These are phyloP conservation scores for Knufia fluminis DNA, from an alignment of 2,329 filamentous ascomycete genomes.

Conservation along the genomic window DNA sequence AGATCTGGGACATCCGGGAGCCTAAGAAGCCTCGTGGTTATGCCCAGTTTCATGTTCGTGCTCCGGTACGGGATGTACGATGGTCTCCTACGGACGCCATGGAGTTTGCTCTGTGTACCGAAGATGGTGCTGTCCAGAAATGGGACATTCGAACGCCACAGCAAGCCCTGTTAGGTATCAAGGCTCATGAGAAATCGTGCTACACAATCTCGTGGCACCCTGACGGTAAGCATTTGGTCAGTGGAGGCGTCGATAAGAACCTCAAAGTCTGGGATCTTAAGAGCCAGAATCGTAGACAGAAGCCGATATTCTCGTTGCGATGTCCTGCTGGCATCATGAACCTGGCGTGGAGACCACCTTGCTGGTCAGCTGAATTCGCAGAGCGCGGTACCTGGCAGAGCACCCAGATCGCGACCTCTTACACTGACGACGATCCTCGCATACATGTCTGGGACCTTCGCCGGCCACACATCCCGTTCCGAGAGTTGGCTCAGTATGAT, in stretches of 20 bases:
- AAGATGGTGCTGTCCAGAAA: conserved; percentile 53
- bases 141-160: conserved; percentile 54
- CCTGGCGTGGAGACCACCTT: conserved; percentile 54
- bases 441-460: conserved; percentile 58
- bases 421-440: conserved; percentile 51
- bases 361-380: conserved; percentile 44
- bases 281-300: conserved; percentile 47
- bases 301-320: conserved; percentile 49
- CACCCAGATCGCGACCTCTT: conserved; percentile 53
- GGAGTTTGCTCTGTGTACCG: conserved; percentile 56
- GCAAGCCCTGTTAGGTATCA: conserved; percentile 50
- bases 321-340: conserved; percentile 54
- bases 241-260: conserved; percentile 52
- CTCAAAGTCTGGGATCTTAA: conserved; percentile 58
- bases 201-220: conserved; percentile 59
- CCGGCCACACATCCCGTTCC: conserved; percentile 52
- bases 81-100: conserved; percentile 56
- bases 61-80: conserved; percentile 53
- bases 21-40: conserved; percentile 35
- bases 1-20: conserved; percentile 55
- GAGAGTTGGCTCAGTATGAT: conserved; percentile 49
- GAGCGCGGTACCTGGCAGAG: conserved; percentile 49
- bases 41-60: conserved; percentile 44
- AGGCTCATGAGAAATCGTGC: conserved; percentile 52
- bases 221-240: conserved; percentile 55